phyloP scores from a whole-genome alignment of 2,329 filamentous ascomycete species.

The Sphaerulina vaccinii region DNA sequence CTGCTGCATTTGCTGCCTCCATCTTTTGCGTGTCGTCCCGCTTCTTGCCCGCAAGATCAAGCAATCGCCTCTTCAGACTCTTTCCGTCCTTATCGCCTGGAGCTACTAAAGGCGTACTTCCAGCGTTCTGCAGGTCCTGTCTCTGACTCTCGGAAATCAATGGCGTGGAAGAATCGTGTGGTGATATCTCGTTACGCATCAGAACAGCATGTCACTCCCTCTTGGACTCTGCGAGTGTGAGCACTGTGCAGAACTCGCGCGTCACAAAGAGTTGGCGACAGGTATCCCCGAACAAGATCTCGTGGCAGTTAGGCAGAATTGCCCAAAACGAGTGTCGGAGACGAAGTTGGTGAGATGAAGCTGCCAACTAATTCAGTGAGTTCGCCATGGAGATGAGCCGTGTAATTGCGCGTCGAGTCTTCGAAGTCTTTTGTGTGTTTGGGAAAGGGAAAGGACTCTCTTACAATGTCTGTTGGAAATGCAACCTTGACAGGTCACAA shows the following conservation, averaged over 20 bases:
- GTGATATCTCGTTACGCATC: conserved; percentile 17
- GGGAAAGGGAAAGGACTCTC: too few relatives aligned
- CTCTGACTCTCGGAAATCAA: conserved; percentile 21
- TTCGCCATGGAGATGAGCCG: background rate
- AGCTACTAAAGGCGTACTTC: background rate
- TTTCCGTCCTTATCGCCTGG: conserved; percentile 16
- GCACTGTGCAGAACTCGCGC: background rate
- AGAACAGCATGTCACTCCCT: conserved; percentile 4
- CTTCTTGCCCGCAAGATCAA: conserved; percentile 23
- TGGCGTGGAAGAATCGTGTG: conserved; percentile 25
- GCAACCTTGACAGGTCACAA: background rate
- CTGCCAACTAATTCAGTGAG: background rate
- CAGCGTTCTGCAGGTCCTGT: conserved; percentile 13
- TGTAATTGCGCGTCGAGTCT: background rate
- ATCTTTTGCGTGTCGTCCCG: conserved; percentile 15
- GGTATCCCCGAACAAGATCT: conserved; percentile 3
- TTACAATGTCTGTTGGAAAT: background rate
- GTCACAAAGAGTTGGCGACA: conserved; percentile 1
- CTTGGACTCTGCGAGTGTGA: background rate
- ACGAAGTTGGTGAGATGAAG: background rate
- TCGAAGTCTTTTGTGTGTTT: background rate
- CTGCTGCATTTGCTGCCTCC: conserved; percentile 6
- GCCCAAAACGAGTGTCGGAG: background rate
- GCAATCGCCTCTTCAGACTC: conserved; percentile 16
- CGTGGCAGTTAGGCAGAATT: background rate